phyloP scores from a whole-genome alignment of 768 basidiomycete species.

The Neoboletus brunneissimus region DNA sequence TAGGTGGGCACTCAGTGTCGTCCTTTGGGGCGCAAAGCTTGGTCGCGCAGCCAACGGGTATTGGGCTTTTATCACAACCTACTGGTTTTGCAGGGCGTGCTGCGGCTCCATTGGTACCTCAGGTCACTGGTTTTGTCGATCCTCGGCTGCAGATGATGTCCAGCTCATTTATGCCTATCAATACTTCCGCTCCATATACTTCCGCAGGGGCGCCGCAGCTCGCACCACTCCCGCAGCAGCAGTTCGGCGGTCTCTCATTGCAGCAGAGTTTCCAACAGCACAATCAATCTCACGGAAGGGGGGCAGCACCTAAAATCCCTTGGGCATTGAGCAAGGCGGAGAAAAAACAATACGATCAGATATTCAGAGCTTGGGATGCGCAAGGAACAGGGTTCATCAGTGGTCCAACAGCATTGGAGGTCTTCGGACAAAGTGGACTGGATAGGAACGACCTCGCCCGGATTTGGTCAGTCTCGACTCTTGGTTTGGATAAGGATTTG shows the following conservation, averaged over 20 bases:
- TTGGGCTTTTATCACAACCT: conserved; percentile 27
- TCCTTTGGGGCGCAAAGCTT: conserved; percentile 15
- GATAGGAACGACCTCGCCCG: conserved; percentile 86
- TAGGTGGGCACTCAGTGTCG: conserved; percentile 31
- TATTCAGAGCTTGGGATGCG: conserved; percentile 96
- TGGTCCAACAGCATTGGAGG: conserved; percentile 81
- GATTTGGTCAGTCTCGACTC: conserved; percentile 70
- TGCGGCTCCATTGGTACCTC: conserved; percentile 55
- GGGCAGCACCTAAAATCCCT: conserved; percentile 63
- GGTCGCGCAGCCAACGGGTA: conserved; percentile 21
- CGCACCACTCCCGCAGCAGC: conserved; percentile 51
- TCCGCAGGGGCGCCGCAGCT: conserved; percentile 66
- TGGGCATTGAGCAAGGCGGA: conserved; percentile 88
- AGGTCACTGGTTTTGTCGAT: conserved; percentile 78
- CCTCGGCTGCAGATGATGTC: conserved; percentile 87
- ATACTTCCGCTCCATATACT: conserved; percentile 55
- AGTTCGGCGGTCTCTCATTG: conserved; percentile 51
- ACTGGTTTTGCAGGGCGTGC: conserved; percentile 50
- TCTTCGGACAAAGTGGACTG: conserved; percentile 92
- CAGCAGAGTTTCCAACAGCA: conserved; percentile 88
- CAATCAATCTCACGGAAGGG: conserved; percentile 70
- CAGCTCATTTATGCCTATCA: conserved; percentile 87
- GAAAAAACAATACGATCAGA: conserved; percentile 95
- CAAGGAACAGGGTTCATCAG: conserved; percentile 78
- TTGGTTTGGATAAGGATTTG: not conserved